Evolutionary conservation across 768 basidiomycete species (phyloP), one percentile per base, ranked within the genome.

Genomic region (Saitozyma podzolica): DNA sequence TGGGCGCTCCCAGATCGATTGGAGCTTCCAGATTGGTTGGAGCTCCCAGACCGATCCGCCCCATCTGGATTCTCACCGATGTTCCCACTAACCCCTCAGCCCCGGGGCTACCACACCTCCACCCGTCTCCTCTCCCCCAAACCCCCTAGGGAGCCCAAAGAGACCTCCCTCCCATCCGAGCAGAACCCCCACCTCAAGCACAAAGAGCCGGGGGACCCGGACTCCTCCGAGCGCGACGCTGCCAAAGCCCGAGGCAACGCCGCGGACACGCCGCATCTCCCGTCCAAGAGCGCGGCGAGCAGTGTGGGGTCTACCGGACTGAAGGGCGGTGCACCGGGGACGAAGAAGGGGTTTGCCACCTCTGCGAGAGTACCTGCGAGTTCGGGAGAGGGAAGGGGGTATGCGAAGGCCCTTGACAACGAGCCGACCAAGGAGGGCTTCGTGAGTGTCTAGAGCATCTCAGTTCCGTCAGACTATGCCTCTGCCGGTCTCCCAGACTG

Each of bases 121-220:
- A 53, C 63, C 52, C 53, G 57, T 17, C 20, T 51, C 10, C 29
- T 37, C 47, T 29, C 11, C 45, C 60, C 60, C 39, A 47, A 41
- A 9, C 3, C 52, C 6, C 17, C 59, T 50, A 50, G 60, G 51
- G 40, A 57, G 52, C 55, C 58, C 43, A 56, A 54, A 39, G 56
- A 60, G 14, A 57, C 29, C 29, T 29, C 50, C 11, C 57, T 77
- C n/a, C 62, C 66, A 10, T 73, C 73, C 9, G 76, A 79, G 19
- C 78, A 79, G 56, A 77, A 76, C 57, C 42, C 61, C 17, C 74
- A 77, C 55, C 63, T 79, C 42, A 75, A 74, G 55, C 78, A 79
- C 65, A 67, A 68, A 40, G 13, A 50, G 8, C 54, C 66, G 1
- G 54, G 59, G 16, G 50, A 58, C 49, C 42, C 54, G 0, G 74